Base-by-base conservation (phyloP, 1,284 basidiomycete genomes). In the Ustilago vetiveriae region DNA sequence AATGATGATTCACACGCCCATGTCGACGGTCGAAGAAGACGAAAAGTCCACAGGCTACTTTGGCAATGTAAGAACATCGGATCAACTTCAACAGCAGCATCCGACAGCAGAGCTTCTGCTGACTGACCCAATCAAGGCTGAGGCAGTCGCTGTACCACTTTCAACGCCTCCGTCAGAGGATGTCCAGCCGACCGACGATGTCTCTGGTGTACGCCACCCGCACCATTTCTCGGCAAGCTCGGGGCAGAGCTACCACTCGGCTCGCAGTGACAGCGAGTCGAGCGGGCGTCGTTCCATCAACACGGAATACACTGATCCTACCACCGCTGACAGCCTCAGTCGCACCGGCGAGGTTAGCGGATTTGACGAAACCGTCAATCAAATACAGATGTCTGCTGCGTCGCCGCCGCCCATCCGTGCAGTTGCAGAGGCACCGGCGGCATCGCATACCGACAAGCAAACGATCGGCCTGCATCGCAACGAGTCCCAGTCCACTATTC, bases 401-500 rank as follows among this genome's bases (percentile, higher is more conserved):
- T n/a, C n/a, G n/a, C n/a, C n/a, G n/a, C n/a, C 52, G 35, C 11
- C 16, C 41, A 3, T 42, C 53, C 16, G 26, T 29, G 27, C 52
- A 30, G 13, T 39, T 24, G 33, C 35, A 4, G 1, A 32, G 6
- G 32, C 42, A 3, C 9, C 39, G 16, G 33, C 36, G 13, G 29
- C 56, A 9, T 35, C 56, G 1, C 62, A 50, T n/a, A 13, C 59
- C 3, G 38, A 13, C 30, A 71, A 65, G 38, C 30, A 50, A 17
- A 22, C 46, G 16, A 63, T 74, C 3, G 53, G 62, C 37, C 26
- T 74, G 38, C 74, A 85, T 57, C 76, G 74, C 21, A 85, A 84
- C 56, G 80, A 76, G 29, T 83, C 82, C 29, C 83, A 85, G 50
- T 75, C 82, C n/a, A 85, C 85, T 0, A 84, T 85, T 27, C 60